Evolutionary conservation across 805 yeast genomes (phyloP).

Genomic region (Tetrapisispora iriomotensis): DNA sequence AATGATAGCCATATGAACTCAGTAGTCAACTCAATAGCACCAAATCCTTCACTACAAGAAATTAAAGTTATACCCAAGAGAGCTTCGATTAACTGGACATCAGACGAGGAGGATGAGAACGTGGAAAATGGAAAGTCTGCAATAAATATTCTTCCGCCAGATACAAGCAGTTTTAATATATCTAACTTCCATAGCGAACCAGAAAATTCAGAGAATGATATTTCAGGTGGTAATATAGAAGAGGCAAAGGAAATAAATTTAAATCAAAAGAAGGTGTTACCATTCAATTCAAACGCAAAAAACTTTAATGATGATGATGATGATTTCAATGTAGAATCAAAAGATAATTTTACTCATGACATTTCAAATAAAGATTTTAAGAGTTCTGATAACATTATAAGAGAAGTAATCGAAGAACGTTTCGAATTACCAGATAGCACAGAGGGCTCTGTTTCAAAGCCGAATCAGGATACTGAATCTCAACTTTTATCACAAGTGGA

Average conservation of each 20-base stretch:
- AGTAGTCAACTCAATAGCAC: constrained; percentile 2
- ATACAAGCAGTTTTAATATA: no score
- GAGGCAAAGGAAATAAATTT: not conserved
- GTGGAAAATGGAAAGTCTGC: not conserved
- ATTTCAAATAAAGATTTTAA: no score
- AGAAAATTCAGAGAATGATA: not conserved
- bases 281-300: no score
- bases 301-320: no score
- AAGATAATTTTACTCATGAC: no score
- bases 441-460: not conserved
- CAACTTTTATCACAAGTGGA: not conserved
- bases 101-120: constrained; percentile 43
- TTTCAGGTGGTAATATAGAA: not conserved
- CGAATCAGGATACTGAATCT: not conserved
- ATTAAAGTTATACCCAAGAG: constrained; percentile 72
- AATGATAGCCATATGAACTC: not conserved
- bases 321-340: no score
- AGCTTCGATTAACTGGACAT: constrained; percentile 80
- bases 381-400: not conserved
- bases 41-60: constrained; percentile 42
- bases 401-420: not conserved
- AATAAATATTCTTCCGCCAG: no score
- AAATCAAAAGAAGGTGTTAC: no score
- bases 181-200: no score
- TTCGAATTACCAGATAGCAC: not conserved